Percentiles rank a stretch among this genome's conserved stretches.
These are phyloP conservation scores for Penicillium steckii DNA, from an alignment of 495 filamentous ascomycete genomes.

Conservation along the genomic window DNA sequence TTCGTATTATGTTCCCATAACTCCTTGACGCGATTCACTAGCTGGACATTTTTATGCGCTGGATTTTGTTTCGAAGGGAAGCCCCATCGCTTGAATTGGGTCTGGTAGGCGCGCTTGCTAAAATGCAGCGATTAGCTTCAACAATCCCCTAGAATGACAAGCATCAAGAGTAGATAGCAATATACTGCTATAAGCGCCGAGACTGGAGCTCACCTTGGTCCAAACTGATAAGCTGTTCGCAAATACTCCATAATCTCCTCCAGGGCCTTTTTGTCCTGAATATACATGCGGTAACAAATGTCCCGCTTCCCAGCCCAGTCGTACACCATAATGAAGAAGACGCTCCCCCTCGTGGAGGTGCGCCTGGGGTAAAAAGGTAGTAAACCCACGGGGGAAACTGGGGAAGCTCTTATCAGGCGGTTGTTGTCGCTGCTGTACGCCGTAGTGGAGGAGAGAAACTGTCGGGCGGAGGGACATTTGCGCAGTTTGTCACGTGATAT, in stretches of 20 bases:
- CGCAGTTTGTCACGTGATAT: constrained; percentile 28
- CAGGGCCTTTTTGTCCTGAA: constrained; percentile 66
- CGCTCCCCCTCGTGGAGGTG: constrained; percentile 34
- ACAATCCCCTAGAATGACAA: not conserved
- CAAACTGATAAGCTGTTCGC: constrained; percentile 58
- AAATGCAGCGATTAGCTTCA: constrained; percentile 1
- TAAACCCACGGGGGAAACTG: constrained; percentile 2
- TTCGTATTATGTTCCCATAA: constrained; percentile 72
- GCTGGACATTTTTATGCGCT: constrained; percentile 61
- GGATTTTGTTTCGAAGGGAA: constrained; percentile 74
- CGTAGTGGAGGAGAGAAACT: constrained; percentile 28
- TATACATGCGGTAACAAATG: constrained; percentile 69
- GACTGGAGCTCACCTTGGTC: constrained; percentile 54
- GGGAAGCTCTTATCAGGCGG: constrained; percentile 31
- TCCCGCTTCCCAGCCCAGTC: constrained; percentile 71
- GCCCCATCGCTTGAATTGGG: constrained; percentile 72
- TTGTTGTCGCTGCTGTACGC: constrained; percentile 42
- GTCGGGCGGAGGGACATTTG: constrained; percentile 23
- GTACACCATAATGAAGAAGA: constrained; percentile 59
- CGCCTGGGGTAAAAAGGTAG: constrained; percentile 19
- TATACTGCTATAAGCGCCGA: not conserved
- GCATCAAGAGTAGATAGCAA: not conserved
- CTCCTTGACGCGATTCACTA: constrained; percentile 67
- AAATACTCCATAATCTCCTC: constrained; percentile 68
- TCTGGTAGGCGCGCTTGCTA: constrained; percentile 73